Conservation (phyloP, 495 filamentous ascomycete species). For the Neurospora sp. region DNA sequence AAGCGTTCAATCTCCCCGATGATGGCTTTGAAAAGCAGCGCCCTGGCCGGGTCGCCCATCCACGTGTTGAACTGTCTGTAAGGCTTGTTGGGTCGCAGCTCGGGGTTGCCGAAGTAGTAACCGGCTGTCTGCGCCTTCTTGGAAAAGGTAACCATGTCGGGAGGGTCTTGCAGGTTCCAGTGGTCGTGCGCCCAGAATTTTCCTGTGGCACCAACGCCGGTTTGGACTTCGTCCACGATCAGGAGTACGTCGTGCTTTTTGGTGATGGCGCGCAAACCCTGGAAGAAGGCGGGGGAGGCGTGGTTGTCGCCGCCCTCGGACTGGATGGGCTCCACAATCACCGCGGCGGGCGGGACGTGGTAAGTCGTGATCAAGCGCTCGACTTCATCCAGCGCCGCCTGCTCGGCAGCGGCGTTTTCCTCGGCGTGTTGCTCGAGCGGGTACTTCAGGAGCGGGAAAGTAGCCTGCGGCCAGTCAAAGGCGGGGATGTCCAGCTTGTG, state of each 20-base stretch:
- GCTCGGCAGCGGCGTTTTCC: slow-evolving; percentile 77
- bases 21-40: slow-evolving; percentile 86
- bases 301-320: slow-evolving; percentile 99
- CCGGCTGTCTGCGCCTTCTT: slow-evolving; percentile 99
- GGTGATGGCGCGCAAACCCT: slow-evolving; percentile 74
- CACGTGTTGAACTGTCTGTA: slow-evolving; percentile 99
- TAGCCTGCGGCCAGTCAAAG: slow-evolving; percentile 96
- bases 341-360: slow-evolving; percentile 79
- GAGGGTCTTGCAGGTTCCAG: slow-evolving; percentile 76
- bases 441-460: slow-evolving; percentile 85
- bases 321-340: slow-evolving; percentile 93
- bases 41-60: slow-evolving; percentile 95
- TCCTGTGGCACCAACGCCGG: slow-evolving; percentile 88
- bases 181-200: slow-evolving; percentile 99
- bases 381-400: slow-evolving; percentile 77
- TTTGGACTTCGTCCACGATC: slow-evolving; percentile 98
- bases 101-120: slow-evolving; percentile 86
- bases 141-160: slow-evolving; percentile 97
- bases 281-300: slow-evolving; percentile 88
- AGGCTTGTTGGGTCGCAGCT: slow-evolving; percentile 93
- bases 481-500: slow-evolving; percentile 98
- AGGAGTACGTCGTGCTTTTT: slow-evolving; percentile 78
- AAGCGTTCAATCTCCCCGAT: slow-evolving; percentile 78
- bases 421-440: slow-evolving; percentile 72
- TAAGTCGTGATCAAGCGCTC: slow-evolving; percentile 77